Evolutionary conservation across 2,329 filamentous ascomycete species (phyloP).

Genomic region (Proliferodiscus dingleyae): DNA sequence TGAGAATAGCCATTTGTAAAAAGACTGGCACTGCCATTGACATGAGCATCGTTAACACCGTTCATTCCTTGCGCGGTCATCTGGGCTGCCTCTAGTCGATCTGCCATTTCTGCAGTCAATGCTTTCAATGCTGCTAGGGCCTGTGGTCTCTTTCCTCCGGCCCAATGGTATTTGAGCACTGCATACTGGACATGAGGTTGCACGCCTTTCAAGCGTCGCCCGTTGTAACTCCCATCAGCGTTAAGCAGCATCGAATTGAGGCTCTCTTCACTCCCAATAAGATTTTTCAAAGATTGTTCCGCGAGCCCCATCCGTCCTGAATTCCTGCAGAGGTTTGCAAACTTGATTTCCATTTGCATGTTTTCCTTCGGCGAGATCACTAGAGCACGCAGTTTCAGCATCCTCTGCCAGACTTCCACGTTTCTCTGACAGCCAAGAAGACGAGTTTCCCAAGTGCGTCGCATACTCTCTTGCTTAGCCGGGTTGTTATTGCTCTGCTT

Average conservation of each 20-base stretch:
- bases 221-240: constrained; percentile 17
- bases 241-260: constrained; percentile 56
- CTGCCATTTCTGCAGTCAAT: constrained; percentile 56
- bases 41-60: constrained; percentile 30
- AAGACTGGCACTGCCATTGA: constrained; percentile 38
- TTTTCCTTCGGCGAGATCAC: constrained; percentile 91
- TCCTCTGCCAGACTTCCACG: constrained; percentile 96
- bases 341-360: constrained; percentile 99
- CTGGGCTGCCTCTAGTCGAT: constrained; percentile 27
- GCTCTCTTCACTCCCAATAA: constrained; percentile 69
- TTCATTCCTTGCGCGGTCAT: constrained; percentile 26
- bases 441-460: constrained; percentile 91
- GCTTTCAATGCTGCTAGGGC: constrained; percentile 53
- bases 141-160: constrained; percentile 65
- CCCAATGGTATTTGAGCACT: constrained; percentile 97
- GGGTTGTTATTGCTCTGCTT: constrained; percentile 79
- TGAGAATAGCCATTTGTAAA: constrained; percentile 13
- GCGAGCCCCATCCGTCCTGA: constrained; percentile 90
- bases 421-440: constrained; percentile 94
- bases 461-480: constrained; percentile 85
- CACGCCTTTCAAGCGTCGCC: constrained; percentile 18
- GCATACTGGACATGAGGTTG: constrained; percentile 84
- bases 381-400: constrained; percentile 89
- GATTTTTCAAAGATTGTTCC: constrained; percentile 86
- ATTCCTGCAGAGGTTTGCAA: constrained; percentile 95